A percentile compares a stretch with the other conserved stretches of the same genome.
These are phyloP conservation scores for Cunninghamia lanceolata DNA, from an alignment of 75 land plant species.

Conservation along the genomic window DNA sequence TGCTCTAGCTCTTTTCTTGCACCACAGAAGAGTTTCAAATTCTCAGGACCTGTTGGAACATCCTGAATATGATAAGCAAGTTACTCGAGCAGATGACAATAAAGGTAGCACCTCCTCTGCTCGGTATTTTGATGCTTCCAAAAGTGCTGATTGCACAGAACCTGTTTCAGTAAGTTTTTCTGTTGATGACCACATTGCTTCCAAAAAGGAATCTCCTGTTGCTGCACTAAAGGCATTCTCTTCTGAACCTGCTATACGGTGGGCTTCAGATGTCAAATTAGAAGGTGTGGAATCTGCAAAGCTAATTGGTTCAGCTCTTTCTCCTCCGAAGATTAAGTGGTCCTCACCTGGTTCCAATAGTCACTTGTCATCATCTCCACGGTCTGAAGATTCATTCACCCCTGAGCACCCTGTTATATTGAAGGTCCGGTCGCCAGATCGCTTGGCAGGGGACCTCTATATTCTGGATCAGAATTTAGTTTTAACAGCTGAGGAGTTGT, in stretches of 20 bases:
- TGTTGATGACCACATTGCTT: slow-evolving; percentile 45
- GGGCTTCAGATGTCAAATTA: slow-evolving; percentile 7
- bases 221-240: slow-evolving; percentile 10
- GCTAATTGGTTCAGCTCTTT: slow-evolving; percentile 6
- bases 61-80: slow-evolving; percentile 19
- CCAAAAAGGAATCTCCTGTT: slow-evolving; percentile 48
- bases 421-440: slow-evolving; percentile 88
- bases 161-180: slow-evolving; percentile 38
- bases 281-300: slow-evolving; percentile 6
- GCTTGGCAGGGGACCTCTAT: slow-evolving; percentile 81
- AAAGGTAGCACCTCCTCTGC: slow-evolving; percentile 19
- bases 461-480: slow-evolving; percentile 77
- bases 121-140: slow-evolving; percentile 17
- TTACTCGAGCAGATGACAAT: slow-evolving; percentile 10
- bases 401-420: slow-evolving; percentile 54
- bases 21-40: slow-evolving; percentile 45
- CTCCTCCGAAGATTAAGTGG: slow-evolving; percentile 9
- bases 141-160: neutral
- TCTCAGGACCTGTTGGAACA: slow-evolving; percentile 14
- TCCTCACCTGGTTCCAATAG: slow-evolving; percentile 57
- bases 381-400: slow-evolving; percentile 44
- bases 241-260: slow-evolving; percentile 11
- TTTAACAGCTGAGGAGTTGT: slow-evolving; percentile 90
- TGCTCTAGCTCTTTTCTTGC: slow-evolving; percentile 48
- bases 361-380: slow-evolving; percentile 68